Evolutionary conservation across 345 rosid genomes (phyloP).

Genomic region (Angophora floribunda): DNA sequence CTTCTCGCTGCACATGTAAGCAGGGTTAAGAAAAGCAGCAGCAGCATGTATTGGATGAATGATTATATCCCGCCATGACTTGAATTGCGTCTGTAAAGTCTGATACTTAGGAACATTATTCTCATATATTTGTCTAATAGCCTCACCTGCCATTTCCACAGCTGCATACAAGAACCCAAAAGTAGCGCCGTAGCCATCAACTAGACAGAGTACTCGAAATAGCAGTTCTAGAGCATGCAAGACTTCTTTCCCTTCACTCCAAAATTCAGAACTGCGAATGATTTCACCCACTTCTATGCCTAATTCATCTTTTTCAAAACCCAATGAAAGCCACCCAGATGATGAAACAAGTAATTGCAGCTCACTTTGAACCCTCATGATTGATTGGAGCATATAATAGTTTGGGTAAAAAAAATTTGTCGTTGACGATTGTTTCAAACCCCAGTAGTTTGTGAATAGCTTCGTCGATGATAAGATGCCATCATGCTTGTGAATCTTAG

Average conservation of each 20-base stretch:
- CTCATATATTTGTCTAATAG: no score
- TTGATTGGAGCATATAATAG: background rate
- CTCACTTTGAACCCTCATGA: background rate
- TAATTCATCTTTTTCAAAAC: background rate
- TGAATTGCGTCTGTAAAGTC: accelerated
- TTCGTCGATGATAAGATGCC: background rate
- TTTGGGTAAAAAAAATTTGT: background rate
- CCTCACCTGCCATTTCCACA: background rate
- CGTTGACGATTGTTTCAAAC: background rate
- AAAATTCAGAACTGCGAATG: background rate
- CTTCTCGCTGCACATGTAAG: background rate
- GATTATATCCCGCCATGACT: background rate
- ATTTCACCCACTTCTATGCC: background rate
- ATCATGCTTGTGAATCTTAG: background rate
- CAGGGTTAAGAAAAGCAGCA: background rate
- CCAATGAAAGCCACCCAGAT: background rate
- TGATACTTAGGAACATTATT: no score
- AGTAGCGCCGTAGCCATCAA: background rate
- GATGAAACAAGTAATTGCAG: background rate
- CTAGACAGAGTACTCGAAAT: background rate
- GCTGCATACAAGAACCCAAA: background rate
- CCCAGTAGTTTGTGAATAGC: background rate
- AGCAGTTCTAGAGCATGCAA: background rate
- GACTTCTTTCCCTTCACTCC: background rate
- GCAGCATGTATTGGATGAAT: background rate